Base-by-base conservation (phyloP, 2,329 filamentous ascomycete genomes). In the Fusarium goolgardi region DNA sequence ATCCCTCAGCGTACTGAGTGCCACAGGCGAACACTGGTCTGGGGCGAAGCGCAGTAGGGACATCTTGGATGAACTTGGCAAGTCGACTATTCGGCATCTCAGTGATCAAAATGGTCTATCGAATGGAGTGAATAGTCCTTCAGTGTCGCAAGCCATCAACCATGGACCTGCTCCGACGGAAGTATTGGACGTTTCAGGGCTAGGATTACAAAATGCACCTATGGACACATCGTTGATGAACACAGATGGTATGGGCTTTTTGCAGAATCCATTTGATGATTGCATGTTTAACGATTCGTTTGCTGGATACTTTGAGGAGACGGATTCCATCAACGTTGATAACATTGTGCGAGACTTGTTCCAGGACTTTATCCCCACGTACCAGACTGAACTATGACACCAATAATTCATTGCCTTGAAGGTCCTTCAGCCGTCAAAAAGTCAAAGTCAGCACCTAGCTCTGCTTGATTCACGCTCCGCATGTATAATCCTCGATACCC, bases 401-500 rank as follows among this genome's bases (percentile, higher is more conserved):
- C n/a, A 61, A 8, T 41, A 8, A 1, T 10, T 50, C 18, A 23
- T 10, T 29, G 21, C 18, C 18, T 21, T 5, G 23, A 27, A 1
- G 75, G 75, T 1, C 82, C 81, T 23, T 71, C 72, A 3, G 84
- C 84, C 2, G 81, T 88, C 55, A 90, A 75, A 59, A 90, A 90
- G 63, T 86, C 86, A 76, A 90, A 90, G 72, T 90, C 87, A 0
- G 82, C 85, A 0, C 88, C 88, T 3, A 81, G 70, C 64, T 89
- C 81, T 0, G 87, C 87, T 73, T 89, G 86, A 20, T 86, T 88
- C 1, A 90, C 88, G 18, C 80, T 81, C 8, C 85, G 78, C 80
- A 87, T 82, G 72, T 88, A 90, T 47, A 90, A 70, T 0, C 86
- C 87, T 2, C 85, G 77, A 75, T 90, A 90, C 0, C 87, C 88